A percentile compares a stretch with the other conserved stretches of the same genome.
phyloP scores from a whole-genome alignment of 805 yeast species.

The Cyberlindnera veronae region DNA sequence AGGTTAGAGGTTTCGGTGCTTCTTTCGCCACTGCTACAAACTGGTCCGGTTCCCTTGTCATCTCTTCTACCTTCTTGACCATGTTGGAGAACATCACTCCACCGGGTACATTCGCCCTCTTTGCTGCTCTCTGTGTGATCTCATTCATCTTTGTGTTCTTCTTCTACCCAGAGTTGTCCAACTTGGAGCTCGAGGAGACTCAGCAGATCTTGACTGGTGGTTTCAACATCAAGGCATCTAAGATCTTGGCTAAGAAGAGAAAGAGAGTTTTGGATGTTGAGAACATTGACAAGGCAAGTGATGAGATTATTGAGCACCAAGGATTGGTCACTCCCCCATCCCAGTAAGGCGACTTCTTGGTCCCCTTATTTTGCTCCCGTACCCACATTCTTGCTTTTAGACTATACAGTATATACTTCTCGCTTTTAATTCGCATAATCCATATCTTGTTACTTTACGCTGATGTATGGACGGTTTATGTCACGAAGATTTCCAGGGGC shows the following conservation, averaged over 20 bases:
- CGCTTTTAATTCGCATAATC: too few species aligned
- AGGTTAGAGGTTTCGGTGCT: constrained; percentile 88
- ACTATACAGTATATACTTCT: too few species aligned
- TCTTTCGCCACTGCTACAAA: constrained; percentile 89
- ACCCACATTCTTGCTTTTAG: too few species aligned
- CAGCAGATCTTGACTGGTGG: constrained; percentile 79
- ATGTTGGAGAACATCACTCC: constrained; percentile 94
- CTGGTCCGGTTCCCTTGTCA: constrained; percentile 92
- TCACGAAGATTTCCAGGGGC: too few species aligned
- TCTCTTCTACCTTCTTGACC: constrained; percentile 89
- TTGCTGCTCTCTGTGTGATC: constrained; percentile 74
- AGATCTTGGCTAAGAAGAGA: constrained; percentile 48
- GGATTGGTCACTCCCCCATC: too few species aligned
- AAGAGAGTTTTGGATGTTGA: constrained; percentile 24
- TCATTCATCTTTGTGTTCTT: constrained; percentile 74
- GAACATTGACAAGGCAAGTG: constrained; percentile 24
- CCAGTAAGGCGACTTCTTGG: too few species aligned
- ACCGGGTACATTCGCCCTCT: constrained; percentile 88
- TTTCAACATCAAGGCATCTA: constrained; percentile 72
- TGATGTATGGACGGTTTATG: too few species aligned
- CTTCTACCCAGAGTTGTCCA: constrained; percentile 90
- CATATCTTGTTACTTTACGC: too few species aligned
- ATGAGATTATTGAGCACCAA: constrained; percentile 27
- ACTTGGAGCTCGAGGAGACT: constrained; percentile 87
- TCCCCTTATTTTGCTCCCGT: too few species aligned